These are phyloP conservation scores for Tylopilus rubrobrunneus DNA, from an alignment of 768 basidiomycete genomes.

Conservation along the genomic window DNA sequence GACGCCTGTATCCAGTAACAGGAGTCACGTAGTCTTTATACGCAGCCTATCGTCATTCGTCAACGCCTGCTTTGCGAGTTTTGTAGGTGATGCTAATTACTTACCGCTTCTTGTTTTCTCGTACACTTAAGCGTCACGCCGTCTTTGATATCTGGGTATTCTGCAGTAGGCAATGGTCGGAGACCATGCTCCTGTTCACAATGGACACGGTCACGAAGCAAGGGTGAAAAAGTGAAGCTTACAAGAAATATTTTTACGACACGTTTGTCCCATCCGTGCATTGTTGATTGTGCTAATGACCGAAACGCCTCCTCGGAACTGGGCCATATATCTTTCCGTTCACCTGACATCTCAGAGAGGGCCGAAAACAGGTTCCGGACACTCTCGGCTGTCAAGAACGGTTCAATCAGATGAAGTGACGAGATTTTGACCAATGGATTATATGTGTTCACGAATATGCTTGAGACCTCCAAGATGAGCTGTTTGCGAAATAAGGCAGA, in stretches of 20 bases:
- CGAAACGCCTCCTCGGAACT: not conserved
- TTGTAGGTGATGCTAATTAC: not conserved
- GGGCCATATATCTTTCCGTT: not conserved
- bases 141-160: not conserved
- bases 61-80: not conserved
- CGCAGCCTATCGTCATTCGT: not conserved
- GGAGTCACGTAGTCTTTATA: not conserved
- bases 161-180: not conserved
- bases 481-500: not conserved
- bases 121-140: constrained; percentile 8
- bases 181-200: constrained; percentile 4
- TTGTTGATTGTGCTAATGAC: not conserved
- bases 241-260: not conserved
- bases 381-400: not conserved
- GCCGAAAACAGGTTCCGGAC: not conserved
- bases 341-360: too few relatives aligned
- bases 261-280: constrained; percentile 5
- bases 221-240: not conserved
- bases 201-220: not conserved
- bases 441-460: too few relatives aligned
- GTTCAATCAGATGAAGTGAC: constrained; percentile 9
- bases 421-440: constrained; percentile 3
- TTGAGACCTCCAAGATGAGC: too few relatives aligned
- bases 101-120: not conserved
- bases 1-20: not conserved